Conservation (phyloP, 768 basidiomycete genomes). For the Filobasidium floriforme region DNA sequence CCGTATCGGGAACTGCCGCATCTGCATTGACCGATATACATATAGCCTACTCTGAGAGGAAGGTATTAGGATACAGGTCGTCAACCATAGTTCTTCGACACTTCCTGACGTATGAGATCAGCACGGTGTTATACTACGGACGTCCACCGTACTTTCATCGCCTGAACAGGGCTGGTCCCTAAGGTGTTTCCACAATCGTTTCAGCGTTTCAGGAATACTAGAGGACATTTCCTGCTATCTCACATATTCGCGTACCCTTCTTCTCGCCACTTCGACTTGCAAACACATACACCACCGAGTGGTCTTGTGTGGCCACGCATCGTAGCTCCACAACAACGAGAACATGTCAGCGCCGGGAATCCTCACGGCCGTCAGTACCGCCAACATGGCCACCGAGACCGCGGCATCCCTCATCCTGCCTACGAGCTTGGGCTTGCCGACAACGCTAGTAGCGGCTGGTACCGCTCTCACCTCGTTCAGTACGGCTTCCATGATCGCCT, state of each 20-base stretch:
- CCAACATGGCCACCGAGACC: background rate
- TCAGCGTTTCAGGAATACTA: background rate
- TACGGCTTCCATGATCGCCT: background rate
- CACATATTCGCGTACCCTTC: background rate
- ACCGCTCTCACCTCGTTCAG: background rate
- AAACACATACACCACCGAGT: too few relatives aligned
- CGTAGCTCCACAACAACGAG: background rate
- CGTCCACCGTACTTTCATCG: too few relatives aligned
- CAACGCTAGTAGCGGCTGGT: background rate
- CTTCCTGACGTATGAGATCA: too few relatives aligned
- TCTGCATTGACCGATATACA: too few relatives aligned
- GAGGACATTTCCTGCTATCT: background rate
- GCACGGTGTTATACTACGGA: too few relatives aligned
- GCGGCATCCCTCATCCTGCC: background rate
- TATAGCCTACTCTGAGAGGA: too few relatives aligned
- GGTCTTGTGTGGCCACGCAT: too few relatives aligned
- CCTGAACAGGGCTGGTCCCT: conserved; percentile 1
- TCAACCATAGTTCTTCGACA: too few relatives aligned
- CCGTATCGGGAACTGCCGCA: too few relatives aligned
- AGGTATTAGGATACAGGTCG: too few relatives aligned
- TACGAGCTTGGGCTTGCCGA: background rate
- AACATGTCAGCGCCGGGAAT: background rate
- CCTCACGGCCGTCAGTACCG: background rate
- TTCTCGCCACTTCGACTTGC: background rate
- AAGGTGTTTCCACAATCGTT: background rate